phyloP scores from a whole-genome alignment of 306 rosid species.

The Quercus robur region DNA sequence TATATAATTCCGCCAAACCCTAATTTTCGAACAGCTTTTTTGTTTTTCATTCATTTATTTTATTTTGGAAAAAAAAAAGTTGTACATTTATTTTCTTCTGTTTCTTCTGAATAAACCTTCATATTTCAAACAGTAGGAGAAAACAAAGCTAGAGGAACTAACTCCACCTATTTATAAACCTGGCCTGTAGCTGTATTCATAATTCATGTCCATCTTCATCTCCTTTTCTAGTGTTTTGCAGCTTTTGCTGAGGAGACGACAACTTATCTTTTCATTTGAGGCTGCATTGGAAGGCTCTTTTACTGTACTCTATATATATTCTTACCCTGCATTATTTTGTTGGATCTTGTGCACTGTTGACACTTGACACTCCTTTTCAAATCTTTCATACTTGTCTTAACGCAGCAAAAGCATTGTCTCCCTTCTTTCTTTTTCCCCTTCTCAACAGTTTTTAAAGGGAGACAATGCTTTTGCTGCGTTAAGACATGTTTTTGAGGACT shows the following conservation, averaged over 20 bases:
- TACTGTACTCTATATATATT: too few species aligned
- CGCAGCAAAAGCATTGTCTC: not conserved
- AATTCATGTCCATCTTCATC: not conserved
- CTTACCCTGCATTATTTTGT: not conserved
- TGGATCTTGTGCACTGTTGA: not conserved
- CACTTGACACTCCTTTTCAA: not conserved
- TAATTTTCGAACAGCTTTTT: too few species aligned
- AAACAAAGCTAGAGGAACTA: too few species aligned
- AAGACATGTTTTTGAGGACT: too few species aligned
- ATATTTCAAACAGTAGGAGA: too few species aligned
- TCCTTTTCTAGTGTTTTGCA: not conserved
- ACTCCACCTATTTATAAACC: not conserved
- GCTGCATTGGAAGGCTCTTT: not conserved
- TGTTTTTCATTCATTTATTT: too few species aligned
- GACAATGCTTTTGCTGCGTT: too few species aligned
- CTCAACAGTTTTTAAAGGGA: not conserved
- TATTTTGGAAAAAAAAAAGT: too few species aligned
- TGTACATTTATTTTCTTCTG: too few species aligned
- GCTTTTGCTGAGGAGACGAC: not conserved
- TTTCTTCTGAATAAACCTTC: too few species aligned
- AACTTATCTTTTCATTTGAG: not conserved
- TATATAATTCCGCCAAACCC: too few species aligned
- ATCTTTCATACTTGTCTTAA: not conserved
- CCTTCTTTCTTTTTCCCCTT: not conserved
- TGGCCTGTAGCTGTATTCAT: too few species aligned